phyloP scores from a whole-genome alignment of 2,329 filamentous ascomycete genomes.

The Laburnicola sp. region DNA sequence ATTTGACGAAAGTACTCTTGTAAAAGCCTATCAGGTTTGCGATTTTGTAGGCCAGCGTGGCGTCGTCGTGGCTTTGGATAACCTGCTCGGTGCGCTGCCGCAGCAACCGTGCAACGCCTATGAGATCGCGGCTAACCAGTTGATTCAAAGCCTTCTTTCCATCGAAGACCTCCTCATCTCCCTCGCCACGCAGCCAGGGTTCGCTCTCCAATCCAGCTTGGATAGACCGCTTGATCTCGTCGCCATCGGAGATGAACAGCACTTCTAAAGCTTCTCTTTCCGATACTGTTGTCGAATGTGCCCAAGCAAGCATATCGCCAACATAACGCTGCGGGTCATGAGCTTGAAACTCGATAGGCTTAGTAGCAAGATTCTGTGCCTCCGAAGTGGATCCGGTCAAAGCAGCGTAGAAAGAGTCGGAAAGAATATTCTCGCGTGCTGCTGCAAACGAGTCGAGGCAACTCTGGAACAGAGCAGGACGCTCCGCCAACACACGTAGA shows the following conservation, averaged over 20 bases:
- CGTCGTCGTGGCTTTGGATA: slow-evolving; percentile 88
- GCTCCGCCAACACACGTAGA: slow-evolving; percentile 82
- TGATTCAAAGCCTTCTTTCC: slow-evolving; percentile 79
- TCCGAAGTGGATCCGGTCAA: slow-evolving; percentile 72
- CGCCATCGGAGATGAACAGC: slow-evolving; percentile 86
- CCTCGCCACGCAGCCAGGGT: slow-evolving; percentile 71
- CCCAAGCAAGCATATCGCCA: slow-evolving; percentile 97
- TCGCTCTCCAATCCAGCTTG: slow-evolving; percentile 80
- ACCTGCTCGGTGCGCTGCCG: slow-evolving; percentile 88
- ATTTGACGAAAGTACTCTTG: slow-evolving; percentile 76
- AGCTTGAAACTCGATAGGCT: slow-evolving; percentile 91
- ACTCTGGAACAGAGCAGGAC: slow-evolving; percentile 87
- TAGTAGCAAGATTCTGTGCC: slow-evolving; percentile 60
- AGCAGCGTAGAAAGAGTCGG: slow-evolving; percentile 85
- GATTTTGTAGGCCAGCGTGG: slow-evolving; percentile 84
- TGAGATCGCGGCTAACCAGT: slow-evolving; percentile 82
- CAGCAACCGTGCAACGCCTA: slow-evolving; percentile 79
- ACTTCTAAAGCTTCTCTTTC: slow-evolving; percentile 91
- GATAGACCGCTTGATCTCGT: slow-evolving; percentile 82
- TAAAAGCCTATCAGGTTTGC: slow-evolving; percentile 91
- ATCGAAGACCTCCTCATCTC: slow-evolving; percentile 66
- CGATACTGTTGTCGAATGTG: slow-evolving; percentile 89
- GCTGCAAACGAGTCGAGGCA: slow-evolving; percentile 93
- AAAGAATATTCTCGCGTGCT: slow-evolving; percentile 81
- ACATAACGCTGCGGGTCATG: slow-evolving; percentile 91